Percentiles rank a stretch among this genome's conserved stretches.
These are phyloP conservation scores for Jamesozyma rosinii DNA, from an alignment of 805 yeast species.

Conservation along the genomic window DNA sequence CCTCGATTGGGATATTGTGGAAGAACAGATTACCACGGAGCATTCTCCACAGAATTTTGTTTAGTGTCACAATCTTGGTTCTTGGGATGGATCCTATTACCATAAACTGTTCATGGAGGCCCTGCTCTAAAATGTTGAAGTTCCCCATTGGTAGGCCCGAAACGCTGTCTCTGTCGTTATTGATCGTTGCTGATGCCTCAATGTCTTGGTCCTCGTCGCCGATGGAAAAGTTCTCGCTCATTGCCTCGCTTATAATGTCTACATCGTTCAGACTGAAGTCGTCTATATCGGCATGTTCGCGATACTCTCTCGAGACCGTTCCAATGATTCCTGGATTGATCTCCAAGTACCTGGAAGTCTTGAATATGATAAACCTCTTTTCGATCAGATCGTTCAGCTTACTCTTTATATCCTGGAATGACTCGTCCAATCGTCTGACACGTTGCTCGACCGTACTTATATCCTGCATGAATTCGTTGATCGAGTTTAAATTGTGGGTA, in stretches of 20 bases:
- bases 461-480: constrained; percentile 54
- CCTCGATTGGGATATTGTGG: constrained; percentile 62
- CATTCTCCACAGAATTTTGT: constrained; percentile 84
- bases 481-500: constrained; percentile 29
- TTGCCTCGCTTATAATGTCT: constrained; percentile 17
- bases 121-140: constrained; percentile 5
- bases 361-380: constrained; percentile 51
- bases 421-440: constrained; percentile 60
- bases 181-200: background rate
- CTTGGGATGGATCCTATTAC: constrained; percentile 74
- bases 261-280: constrained; percentile 16
- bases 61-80: constrained; percentile 57
- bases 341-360: constrained; percentile 42
- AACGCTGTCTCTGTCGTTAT: background rate
- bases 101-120: constrained; percentile 25
- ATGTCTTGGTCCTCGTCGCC: constrained; percentile 11
- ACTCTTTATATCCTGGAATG: constrained; percentile 50
- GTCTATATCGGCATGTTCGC: constrained; percentile 15
- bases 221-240: constrained; percentile 24
- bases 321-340: constrained; percentile 28
- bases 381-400: constrained; percentile 63
- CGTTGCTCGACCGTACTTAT: constrained; percentile 64
- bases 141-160: background rate
- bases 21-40: constrained; percentile 85
- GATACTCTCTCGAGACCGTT: constrained; percentile 16